Percentiles rank a stretch among this genome's conserved stretches.
These are phyloP conservation scores for Macrotyloma uniflorum DNA, from an alignment of 306 rosid genomes.

Conservation along the genomic window DNA sequence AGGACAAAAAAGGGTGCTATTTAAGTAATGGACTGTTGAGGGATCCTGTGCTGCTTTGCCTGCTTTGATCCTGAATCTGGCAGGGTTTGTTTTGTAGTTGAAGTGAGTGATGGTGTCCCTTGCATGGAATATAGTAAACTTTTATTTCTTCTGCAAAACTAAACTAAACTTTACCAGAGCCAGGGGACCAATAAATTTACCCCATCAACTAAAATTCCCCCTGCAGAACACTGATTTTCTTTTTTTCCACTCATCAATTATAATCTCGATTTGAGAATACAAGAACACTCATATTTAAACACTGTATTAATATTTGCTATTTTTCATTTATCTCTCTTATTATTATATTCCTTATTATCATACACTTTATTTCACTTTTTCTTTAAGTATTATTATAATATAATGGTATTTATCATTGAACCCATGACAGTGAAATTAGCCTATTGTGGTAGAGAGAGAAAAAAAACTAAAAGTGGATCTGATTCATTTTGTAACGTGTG, in stretches of 20 bases:
- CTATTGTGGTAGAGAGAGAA: constrained; percentile 3
- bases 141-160: neutral
- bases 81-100: constrained; percentile 26
- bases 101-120: neutral
- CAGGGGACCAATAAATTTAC: too few species aligned
- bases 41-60: constrained; percentile 21
- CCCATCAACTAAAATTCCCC: too few species aligned
- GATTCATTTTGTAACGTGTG: constrained; percentile 20
- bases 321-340: too few species aligned
- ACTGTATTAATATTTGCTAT: too few species aligned
- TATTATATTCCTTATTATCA: too few species aligned
- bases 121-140: neutral
- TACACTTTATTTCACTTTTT: too few species aligned
- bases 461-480: constrained; percentile 1
- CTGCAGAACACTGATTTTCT: too few species aligned
- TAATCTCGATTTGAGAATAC: too few species aligned
- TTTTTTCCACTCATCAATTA: neutral
- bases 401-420: too few species aligned
- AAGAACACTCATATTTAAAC: too few species aligned
- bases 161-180: neutral
- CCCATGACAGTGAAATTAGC: too few species aligned
- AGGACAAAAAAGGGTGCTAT: neutral
- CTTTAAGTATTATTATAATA: too few species aligned
- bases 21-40: constrained; percentile 10
- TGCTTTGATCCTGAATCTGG: constrained; percentile 31